A percentile compares a stretch with the other conserved stretches of the same genome.
These are phyloP conservation scores for Lactarius quietus DNA, from an alignment of 768 basidiomycete species.

Conservation along the genomic window DNA sequence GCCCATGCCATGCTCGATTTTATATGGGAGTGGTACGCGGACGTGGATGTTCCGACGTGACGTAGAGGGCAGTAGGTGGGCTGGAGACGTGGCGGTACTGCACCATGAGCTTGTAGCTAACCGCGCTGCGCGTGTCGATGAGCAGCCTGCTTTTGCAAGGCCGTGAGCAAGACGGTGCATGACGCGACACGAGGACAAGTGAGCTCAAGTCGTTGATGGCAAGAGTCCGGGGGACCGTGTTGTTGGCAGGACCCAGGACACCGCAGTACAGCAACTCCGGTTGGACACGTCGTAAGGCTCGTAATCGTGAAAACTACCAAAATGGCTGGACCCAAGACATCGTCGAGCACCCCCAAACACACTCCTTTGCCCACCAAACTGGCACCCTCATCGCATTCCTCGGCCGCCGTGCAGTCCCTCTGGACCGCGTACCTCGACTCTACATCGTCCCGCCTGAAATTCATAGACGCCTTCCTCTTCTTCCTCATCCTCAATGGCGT, in stretches of 20 bases:
- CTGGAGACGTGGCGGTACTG: not conserved
- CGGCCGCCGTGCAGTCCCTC: slow-evolving; percentile 49
- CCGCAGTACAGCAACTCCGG: not conserved
- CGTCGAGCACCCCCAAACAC: slow-evolving; percentile 27
- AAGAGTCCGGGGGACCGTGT: not conserved
- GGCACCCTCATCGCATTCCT: slow-evolving; percentile 4
- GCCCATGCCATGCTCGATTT: slow-evolving; percentile 67
- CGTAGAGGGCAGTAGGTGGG: slow-evolving; percentile 19
- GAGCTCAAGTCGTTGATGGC: not conserved
- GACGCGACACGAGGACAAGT: not conserved
- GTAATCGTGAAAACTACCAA: not conserved
- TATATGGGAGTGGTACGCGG: slow-evolving; percentile 57
- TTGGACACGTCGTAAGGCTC: not conserved
- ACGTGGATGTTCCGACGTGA: slow-evolving; percentile 44
- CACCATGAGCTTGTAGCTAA: not conserved
- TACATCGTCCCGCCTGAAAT: slow-evolving; percentile 83
- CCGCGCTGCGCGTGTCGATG: not conserved
- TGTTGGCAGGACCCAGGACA: not conserved
- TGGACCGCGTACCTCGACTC: slow-evolving; percentile 74
- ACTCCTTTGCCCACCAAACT: slow-evolving; percentile 22
- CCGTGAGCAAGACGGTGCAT: slow-evolving; percentile 19
- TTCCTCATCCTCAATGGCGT: slow-evolving; percentile 92
- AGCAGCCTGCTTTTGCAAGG: slow-evolving; percentile 3
- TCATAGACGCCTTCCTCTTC: slow-evolving; percentile 88
- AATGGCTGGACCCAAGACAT: slow-evolving; percentile 40